Base-by-base conservation (phyloP, 164 flowering plant genomes). In the Saururus chinensis region DNA sequence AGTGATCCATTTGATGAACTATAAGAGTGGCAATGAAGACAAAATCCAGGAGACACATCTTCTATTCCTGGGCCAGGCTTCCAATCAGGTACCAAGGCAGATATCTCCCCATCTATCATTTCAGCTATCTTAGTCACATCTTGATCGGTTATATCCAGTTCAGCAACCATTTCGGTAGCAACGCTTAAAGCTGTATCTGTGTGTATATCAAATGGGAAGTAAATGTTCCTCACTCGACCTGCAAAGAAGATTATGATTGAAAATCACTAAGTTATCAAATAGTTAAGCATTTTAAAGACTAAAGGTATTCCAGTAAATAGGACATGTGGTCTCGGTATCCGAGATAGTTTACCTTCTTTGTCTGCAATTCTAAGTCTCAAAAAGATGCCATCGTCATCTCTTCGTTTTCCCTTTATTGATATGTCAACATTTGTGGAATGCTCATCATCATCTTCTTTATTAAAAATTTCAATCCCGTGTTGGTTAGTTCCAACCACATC, bases 101-200 rank as follows among this genome's bases (percentile, higher is more conserved):
- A 71, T 57, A 93, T 93, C 73, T 90, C 96, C n/a, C 75, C 76
- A 66, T 93, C 95, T 26, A 93, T 93, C 95, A 93, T 86, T 30
- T 86, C 86, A 19, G 97, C 89, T 71, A 90, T 88, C 61, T 76
- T 81, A 19, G 79, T 81, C 59, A 84, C 97, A 61, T 90, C 96
- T 77, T 93, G 96, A 59, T 90, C 95, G 12, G 78, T 84, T 7
- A 93, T 79, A 64, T 88, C 97, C 30, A 90, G 77, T 62, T 92
- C 97, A 0, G 76, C 69, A 40, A 93, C 85, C 99, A 93, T 93
- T 77, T 93, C 99, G 14, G 78, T 75, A 0, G 97, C 96, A 57
- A 93, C 97, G 62, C 76, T 81, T 56, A 82, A 57, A 58, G 97
- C 95, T 1, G 97, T 93, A 72, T 93, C 99, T n/a, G 52, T 76